A percentile compares a stretch with the other conserved stretches of the same genome.
phyloP scores from a whole-genome alignment of 1,284 basidiomycete genomes.

The Puccinia triticina region DNA sequence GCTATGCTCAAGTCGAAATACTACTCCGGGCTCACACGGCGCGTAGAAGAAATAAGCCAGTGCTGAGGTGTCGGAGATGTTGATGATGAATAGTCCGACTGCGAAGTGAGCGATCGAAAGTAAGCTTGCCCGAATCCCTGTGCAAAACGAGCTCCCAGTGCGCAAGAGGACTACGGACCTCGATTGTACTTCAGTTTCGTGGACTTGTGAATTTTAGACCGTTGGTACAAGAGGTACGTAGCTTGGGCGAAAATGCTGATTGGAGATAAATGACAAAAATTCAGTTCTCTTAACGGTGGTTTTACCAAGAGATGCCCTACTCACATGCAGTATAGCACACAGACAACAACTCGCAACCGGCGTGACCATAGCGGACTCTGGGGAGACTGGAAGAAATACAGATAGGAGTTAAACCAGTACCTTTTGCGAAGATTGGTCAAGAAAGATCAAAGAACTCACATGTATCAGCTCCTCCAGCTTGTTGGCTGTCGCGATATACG shows the following conservation, averaged over 20 bases:
- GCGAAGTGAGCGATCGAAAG: background rate
- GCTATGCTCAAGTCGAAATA: background rate
- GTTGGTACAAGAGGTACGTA: slow-evolving; percentile 6
- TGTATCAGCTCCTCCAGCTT: background rate
- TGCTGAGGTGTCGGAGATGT: slow-evolving; percentile 4
- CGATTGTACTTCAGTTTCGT: background rate
- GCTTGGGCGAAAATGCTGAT: background rate
- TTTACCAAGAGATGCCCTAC: background rate
- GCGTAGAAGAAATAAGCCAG: slow-evolving; percentile 10
- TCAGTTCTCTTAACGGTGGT: too few species aligned
- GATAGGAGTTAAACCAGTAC: background rate
- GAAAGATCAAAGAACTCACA: background rate
- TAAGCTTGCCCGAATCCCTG: background rate
- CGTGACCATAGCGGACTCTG: slow-evolving; percentile 11
- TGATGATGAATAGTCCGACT: background rate
- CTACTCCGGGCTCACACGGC: background rate
- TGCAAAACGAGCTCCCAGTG: background rate
- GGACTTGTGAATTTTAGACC: background rate
- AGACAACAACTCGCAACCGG: background rate
- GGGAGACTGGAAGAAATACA: background rate
- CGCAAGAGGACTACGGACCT: background rate
- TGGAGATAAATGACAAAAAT: too few species aligned
- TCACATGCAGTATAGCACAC: background rate
- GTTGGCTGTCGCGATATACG: slow-evolving; percentile 4
- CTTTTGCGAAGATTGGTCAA: too few species aligned